These are phyloP conservation scores for Paecilomyces variotii DNA, from an alignment of 2,329 filamentous ascomycete species.

Conservation along the genomic window DNA sequence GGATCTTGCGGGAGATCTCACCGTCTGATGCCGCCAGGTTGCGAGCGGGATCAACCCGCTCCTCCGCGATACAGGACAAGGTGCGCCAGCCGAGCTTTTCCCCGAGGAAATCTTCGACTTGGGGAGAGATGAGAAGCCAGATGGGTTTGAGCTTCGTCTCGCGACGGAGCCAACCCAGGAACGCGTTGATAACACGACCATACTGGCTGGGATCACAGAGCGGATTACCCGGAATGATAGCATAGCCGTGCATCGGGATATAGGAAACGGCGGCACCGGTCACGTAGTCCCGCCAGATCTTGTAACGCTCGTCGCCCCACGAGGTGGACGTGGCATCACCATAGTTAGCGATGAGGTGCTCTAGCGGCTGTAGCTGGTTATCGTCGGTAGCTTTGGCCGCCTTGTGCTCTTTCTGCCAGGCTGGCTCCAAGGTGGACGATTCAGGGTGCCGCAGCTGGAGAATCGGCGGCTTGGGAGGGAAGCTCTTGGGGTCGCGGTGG, in stretches of 20 bases:
- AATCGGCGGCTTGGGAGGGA: slow-evolving; percentile 59
- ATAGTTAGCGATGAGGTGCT: slow-evolving; percentile 89
- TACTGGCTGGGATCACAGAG: slow-evolving; percentile 76
- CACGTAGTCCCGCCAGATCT: slow-evolving; percentile 71
- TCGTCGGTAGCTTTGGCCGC: slow-evolving; percentile 35
- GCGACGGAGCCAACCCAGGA: slow-evolving; percentile 66
- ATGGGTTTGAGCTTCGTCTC: slow-evolving; percentile 68
- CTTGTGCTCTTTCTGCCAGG: slow-evolving; percentile 45
- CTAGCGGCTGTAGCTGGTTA: slow-evolving; percentile 60
- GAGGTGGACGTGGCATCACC: slow-evolving; percentile 90
- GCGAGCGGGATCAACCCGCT: slow-evolving; percentile 69
- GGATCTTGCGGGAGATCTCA: slow-evolving; percentile 65
- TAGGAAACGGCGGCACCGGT: slow-evolving; percentile 83
- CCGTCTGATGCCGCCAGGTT: slow-evolving; percentile 59
- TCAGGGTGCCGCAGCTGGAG: slow-evolving; percentile 74
- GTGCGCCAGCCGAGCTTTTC: slow-evolving; percentile 79
- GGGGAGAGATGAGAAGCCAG: slow-evolving; percentile 79
- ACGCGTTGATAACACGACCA: slow-evolving; percentile 61
- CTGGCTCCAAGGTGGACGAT: slow-evolving; percentile 68
- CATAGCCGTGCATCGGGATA: slow-evolving; percentile 67
- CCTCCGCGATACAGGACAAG: slow-evolving; percentile 79
- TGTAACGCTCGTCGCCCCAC: slow-evolving; percentile 82
- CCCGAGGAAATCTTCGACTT: slow-evolving; percentile 71
- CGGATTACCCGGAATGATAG: slow-evolving; percentile 79
- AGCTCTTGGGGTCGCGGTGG: slow-evolving; percentile 78